These are phyloP conservation scores for Xanthoconium separans DNA, from an alignment of 1,284 basidiomycete genomes.

Conservation along the genomic window DNA sequence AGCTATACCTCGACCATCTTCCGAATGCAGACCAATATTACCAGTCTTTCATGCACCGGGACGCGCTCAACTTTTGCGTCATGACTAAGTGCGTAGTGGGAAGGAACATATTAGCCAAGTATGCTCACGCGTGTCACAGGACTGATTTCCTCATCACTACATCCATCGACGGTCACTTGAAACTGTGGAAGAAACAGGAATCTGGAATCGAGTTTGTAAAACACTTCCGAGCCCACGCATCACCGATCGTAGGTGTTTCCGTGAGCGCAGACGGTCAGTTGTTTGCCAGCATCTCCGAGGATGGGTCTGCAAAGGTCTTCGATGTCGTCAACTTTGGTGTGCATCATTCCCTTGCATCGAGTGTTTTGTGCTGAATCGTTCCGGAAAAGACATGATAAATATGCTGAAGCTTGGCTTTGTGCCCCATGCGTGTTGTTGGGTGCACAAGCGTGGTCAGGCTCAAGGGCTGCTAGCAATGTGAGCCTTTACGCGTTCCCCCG, in stretches of 20 bases:
- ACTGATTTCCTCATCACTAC: slow-evolving; percentile 95
- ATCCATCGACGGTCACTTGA: slow-evolving; percentile 92
- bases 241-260: slow-evolving; percentile 76
- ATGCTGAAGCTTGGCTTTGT: slow-evolving; percentile 88
- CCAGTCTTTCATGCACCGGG: slow-evolving; percentile 98
- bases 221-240: slow-evolving; percentile 89
- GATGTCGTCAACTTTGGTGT: slow-evolving; percentile 96
- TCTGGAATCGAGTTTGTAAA: slow-evolving; percentile 91
- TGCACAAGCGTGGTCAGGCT: slow-evolving; percentile 86
- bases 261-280: slow-evolving; percentile 92
- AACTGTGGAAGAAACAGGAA: slow-evolving; percentile 99
- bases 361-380: neutral
- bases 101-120: neutral
- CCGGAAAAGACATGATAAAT: slow-evolving; percentile 90
- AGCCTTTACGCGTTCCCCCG: slow-evolving; percentile 25
- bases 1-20: slow-evolving; percentile 87
- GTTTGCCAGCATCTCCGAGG: slow-evolving; percentile 87
- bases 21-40: slow-evolving; percentile 93
- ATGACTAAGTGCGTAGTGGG: slow-evolving; percentile 68
- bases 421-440: slow-evolving; percentile 91
- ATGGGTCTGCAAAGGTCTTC: slow-evolving; percentile 89
- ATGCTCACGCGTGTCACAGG: slow-evolving; percentile 39
- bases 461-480: slow-evolving; percentile 88
- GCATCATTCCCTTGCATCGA: neutral
- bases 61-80: slow-evolving; percentile 85